These are phyloP conservation scores for Trametes versicolor DNA, from an alignment of 1,284 basidiomycete species.

Conservation along the genomic window DNA sequence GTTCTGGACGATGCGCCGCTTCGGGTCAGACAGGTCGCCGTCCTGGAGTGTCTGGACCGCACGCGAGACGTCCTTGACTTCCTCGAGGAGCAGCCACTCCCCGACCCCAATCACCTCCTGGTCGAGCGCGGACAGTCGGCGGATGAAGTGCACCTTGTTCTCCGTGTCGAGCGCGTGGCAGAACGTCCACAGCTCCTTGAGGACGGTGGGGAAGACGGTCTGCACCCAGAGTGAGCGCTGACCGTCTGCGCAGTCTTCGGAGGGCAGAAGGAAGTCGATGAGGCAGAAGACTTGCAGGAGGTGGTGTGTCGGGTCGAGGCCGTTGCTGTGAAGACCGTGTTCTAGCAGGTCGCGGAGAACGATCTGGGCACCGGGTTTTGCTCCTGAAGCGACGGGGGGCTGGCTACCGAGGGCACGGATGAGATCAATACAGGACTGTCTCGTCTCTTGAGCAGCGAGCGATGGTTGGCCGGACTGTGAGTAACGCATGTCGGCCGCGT, in stretches of 20 bases:
- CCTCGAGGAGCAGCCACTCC: slow-evolving; percentile 75
- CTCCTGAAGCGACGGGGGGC: slow-evolving; percentile 47
- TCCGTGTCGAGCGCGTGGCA: slow-evolving; percentile 64
- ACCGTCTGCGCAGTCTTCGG: slow-evolving; percentile 42
- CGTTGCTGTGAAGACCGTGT: slow-evolving; percentile 49
- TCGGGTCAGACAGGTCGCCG: slow-evolving; percentile 41
- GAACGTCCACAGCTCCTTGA: slow-evolving; percentile 64
- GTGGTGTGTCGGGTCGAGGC: slow-evolving; percentile 65
- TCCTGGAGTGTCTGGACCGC: slow-evolving; percentile 50
- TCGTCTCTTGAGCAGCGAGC: slow-evolving; percentile 53
- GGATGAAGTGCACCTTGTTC: slow-evolving; percentile 62
- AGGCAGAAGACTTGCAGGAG: slow-evolving; percentile 64
- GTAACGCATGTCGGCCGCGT: slow-evolving; percentile 56
- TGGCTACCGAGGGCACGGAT: slow-evolving; percentile 54
- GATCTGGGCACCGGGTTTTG: slow-evolving; percentile 52
- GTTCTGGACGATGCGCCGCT: slow-evolving; percentile 44
- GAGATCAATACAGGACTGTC: slow-evolving; percentile 60
- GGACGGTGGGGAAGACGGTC: slow-evolving; percentile 63
- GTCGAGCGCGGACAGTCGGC: slow-evolving; percentile 66
- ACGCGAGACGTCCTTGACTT: slow-evolving; percentile 58
- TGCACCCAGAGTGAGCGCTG: slow-evolving; percentile 57
- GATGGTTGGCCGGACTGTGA: slow-evolving; percentile 51
- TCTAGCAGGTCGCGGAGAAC: slow-evolving; percentile 65
- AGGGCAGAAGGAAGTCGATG: slow-evolving; percentile 66
- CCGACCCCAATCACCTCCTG: slow-evolving; percentile 65